phyloP scores from a whole-genome alignment of 2,329 filamentous ascomycete genomes.

The Bertia moriformis region DNA sequence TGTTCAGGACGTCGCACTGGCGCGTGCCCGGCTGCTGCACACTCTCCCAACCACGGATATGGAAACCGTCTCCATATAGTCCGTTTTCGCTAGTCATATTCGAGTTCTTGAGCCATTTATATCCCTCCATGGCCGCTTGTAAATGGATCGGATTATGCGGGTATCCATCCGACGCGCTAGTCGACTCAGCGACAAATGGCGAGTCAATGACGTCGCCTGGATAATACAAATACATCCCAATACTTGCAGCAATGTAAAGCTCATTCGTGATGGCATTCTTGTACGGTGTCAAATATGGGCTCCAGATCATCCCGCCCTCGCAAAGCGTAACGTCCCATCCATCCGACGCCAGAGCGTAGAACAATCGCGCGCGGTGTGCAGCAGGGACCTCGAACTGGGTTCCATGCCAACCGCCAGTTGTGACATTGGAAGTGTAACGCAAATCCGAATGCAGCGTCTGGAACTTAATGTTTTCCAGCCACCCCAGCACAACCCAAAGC shows the following conservation, averaged over 20 bases:
- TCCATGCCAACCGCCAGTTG: slow-evolving; percentile 50
- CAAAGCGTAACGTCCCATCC: slow-evolving; percentile 78
- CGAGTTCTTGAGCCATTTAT: slow-evolving; percentile 64
- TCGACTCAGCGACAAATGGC: slow-evolving; percentile 35
- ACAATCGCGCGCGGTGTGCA: slow-evolving; percentile 68
- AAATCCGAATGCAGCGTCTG: slow-evolving; percentile 52
- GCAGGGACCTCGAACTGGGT: slow-evolving; percentile 62
- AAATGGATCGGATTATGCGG: slow-evolving; percentile 45
- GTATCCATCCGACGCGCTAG: slow-evolving; percentile 6
- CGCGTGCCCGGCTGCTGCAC: slow-evolving; percentile 44
- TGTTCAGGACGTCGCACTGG: slow-evolving; percentile 65
- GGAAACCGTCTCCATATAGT: slow-evolving; percentile 76
- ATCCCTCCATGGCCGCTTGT: slow-evolving; percentile 60
- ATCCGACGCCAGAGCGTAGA: slow-evolving; percentile 65
- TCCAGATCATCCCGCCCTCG: slow-evolving; percentile 83
- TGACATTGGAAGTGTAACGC: slow-evolving; percentile 33
- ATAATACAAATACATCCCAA: slow-evolving; percentile 80
- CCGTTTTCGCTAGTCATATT: slow-evolving; percentile 62
- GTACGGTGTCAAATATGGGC: slow-evolving; percentile 64
- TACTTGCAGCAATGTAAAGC: slow-evolving; percentile 70
- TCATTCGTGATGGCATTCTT: slow-evolving; percentile 96
- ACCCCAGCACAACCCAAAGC: slow-evolving; percentile 84
- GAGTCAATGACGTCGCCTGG: slow-evolving; percentile 64
- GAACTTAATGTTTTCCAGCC: slow-evolving; percentile 72
- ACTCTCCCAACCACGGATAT: slow-evolving; percentile 52